Evolutionary conservation across 2,329 filamentous ascomycete species (phyloP).

Genomic region (Fusarium equiseti): DNA sequence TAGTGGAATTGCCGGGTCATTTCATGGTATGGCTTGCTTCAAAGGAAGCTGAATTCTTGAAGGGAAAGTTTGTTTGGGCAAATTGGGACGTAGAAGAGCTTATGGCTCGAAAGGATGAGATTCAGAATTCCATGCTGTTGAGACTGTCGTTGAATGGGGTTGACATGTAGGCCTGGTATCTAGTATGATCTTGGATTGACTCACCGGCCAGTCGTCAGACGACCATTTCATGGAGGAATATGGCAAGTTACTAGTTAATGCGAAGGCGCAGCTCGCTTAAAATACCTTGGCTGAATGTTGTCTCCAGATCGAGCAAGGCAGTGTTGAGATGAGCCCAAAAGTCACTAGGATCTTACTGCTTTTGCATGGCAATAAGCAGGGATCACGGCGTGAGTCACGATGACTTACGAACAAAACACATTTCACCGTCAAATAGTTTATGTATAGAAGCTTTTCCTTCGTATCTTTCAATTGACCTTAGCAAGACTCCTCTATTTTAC

Average conservation of each 20-base stretch:
- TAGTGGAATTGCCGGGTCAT: slow-evolving; percentile 25
- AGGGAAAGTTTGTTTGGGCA: slow-evolving; percentile 2
- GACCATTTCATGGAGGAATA: too few relatives aligned
- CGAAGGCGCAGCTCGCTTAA: not conserved
- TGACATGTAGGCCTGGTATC: not conserved
- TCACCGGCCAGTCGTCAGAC: too few relatives aligned
- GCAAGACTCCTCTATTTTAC: too few relatives aligned
- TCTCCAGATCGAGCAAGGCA: not conserved
- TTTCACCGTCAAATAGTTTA: not conserved
- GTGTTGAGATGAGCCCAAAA: too few relatives aligned
- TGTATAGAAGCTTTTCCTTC: not conserved
- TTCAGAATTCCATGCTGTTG: not conserved
- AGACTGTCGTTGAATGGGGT: not conserved
- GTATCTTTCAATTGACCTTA: too few relatives aligned
- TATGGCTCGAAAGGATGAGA: not conserved
- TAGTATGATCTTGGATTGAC: too few relatives aligned
- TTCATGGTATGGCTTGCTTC: slow-evolving; percentile 26
- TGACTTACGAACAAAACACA: too few relatives aligned
- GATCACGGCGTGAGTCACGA: not conserved
- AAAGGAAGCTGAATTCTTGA: not conserved
- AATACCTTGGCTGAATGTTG: not conserved
- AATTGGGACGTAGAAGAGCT: slow-evolving; percentile 2
- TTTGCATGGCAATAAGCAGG: too few relatives aligned
- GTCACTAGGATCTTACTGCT: too few relatives aligned
- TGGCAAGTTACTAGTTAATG: too few relatives aligned